Percentiles rank a stretch among this genome's conserved stretches.
phyloP scores from a whole-genome alignment of 1,284 basidiomycete genomes.

The Cryptococcus sp. region DNA sequence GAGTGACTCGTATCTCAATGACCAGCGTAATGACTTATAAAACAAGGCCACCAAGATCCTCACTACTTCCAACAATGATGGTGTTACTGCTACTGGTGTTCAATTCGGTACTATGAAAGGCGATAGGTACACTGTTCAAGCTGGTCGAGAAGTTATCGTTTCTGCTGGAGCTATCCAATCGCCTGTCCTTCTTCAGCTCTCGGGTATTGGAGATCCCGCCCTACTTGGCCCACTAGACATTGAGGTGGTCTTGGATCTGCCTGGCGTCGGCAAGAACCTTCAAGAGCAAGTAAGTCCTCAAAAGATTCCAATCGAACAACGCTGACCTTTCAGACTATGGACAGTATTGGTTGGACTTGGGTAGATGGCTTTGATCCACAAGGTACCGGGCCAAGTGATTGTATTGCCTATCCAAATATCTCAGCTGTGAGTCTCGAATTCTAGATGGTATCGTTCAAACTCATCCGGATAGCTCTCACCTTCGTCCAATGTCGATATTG shows the following conservation, averaged over 20 bases:
- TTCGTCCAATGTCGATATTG: constrained; percentile 6
- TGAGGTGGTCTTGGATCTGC: constrained; percentile 32
- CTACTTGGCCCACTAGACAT: constrained; percentile 40
- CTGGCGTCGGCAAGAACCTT: constrained; percentile 42
- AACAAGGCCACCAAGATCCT: not conserved
- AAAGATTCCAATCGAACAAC: no score
- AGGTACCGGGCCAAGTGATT: constrained; percentile 14
- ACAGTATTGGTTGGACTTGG: constrained; percentile 20
- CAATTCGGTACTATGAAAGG: constrained; percentile 24
- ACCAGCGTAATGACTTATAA: no score
- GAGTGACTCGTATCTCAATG: not conserved
- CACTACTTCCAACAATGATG: not conserved
- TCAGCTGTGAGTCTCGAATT: constrained; percentile 4
- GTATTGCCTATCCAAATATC: constrained; percentile 16
- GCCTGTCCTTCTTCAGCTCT: constrained; percentile 48
- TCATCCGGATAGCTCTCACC: no score
- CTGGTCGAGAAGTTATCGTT: constrained; percentile 47
- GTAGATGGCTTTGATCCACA: constrained; percentile 16
- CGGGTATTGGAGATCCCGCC: constrained; percentile 44
- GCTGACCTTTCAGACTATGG: constrained; percentile 11
- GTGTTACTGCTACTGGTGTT: constrained; percentile 23
- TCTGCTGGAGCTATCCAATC: constrained; percentile 49
- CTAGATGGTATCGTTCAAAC: no score
- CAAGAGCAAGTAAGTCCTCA: constrained; percentile 37
- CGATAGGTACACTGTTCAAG: constrained; percentile 49